Base-by-base conservation (phyloP, 2,329 filamentous ascomycete genomes). In the Pseudogymnoascus sp. region DNA sequence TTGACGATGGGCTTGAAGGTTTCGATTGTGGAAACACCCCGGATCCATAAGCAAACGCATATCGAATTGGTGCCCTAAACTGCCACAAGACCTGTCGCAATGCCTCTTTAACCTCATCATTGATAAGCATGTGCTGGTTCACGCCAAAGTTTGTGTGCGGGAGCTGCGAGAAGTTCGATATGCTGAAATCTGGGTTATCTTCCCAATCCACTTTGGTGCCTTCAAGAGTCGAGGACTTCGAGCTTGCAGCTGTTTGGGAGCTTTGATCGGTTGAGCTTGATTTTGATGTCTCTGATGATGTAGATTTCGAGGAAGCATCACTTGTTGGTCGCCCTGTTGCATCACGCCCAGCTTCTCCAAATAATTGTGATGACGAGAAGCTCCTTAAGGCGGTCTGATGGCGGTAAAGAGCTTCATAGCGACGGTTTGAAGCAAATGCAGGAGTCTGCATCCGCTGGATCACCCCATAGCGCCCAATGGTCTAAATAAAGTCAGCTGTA, bases 31-130 rank as follows among this genome's bases (percentile, higher is more conserved):
- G 86, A 71, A 99, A 99, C 8, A 99, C 94, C 3, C 94, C 94
- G 5, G 93, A 97, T 21, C 94, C 94, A 71, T 99, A 99, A 1
- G 94, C 94, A 74, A 99, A 96, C 11, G 92, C 93, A 77, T 97
- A 97, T 61, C 92, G 86, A 67, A 99, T 96, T 0, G 94, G 93
- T 0, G 94, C 93, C 59, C 87, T 83, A 74, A 99, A 97, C 70
- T 95, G 85, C 84, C 92, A 94, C 21, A 97, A 79, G 66, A 97
- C 89, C 69, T 92, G 85, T 60, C 92, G 85, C 69, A 99, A 76
- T 10, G 88, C 88, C 74, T 97, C 89, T 71, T 96, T 97, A 74
- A 97, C 94, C 73, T 97, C 92, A 71, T 91, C 86, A 72, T 97
- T 95, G 71, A 97, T 95, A 63, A 91, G 81, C 80, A 97, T 96